These are phyloP conservation scores for Eucalyptus sp. DNA, from an alignment of 345 rosid species.

Conservation along the genomic window DNA sequence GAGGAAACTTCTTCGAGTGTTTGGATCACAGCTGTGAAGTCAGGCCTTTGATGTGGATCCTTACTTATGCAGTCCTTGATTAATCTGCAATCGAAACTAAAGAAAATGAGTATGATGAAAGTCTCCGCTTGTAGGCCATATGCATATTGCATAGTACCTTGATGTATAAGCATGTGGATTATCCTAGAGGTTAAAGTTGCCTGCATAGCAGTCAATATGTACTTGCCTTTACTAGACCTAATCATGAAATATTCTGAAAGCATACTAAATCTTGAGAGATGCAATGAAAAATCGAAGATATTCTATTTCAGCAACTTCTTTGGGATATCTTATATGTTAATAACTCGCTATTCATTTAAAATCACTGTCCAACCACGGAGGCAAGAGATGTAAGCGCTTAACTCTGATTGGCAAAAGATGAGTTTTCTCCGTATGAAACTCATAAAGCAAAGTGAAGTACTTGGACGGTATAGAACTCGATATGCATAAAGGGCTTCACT, in stretches of 20 bases:
- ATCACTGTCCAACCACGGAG: background rate
- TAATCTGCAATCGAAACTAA: constrained; percentile 6
- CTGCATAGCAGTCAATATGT: background rate
- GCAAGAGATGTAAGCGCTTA: background rate
- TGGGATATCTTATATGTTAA: background rate
- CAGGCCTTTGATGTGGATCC: constrained; percentile 7
- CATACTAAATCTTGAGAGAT: background rate
- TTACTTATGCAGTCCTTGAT: constrained; percentile 19
- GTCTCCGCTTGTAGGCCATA: background rate
- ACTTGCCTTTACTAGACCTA: background rate
- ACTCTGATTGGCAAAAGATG: background rate
- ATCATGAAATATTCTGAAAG: background rate
- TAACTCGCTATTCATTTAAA: background rate
- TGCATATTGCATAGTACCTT: background rate
- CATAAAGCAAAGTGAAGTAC: background rate
- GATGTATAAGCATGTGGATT: background rate
- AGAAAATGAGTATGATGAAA: background rate
- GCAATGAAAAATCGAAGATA: background rate
- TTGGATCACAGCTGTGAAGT: constrained; percentile 11
- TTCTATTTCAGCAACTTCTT: background rate
- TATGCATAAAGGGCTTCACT: background rate
- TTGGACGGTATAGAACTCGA: background rate
- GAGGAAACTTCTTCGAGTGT: constrained; percentile 30
- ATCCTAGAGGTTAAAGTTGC: background rate
- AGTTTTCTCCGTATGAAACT: background rate